Evolutionary conservation across 2,329 filamentous ascomycete species (phyloP).

Genomic region (Diaporthe citriasiana): DNA sequence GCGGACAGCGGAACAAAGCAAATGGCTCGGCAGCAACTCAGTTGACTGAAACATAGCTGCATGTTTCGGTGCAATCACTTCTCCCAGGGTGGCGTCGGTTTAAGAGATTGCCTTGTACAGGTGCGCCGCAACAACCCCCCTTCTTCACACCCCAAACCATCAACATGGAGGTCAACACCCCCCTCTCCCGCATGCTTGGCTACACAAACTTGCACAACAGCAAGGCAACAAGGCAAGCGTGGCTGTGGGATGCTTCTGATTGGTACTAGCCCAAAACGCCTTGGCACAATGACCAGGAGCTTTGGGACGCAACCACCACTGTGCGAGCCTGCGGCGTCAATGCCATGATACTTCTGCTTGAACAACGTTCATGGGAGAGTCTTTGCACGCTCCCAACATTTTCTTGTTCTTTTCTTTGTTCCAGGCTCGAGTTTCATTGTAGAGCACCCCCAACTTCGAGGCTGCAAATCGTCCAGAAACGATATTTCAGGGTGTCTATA

Average conservation of each 20-base stretch:
- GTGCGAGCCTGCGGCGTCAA: too few relatives aligned
- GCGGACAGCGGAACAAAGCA: slow-evolving; percentile 18
- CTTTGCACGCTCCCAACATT: too few relatives aligned
- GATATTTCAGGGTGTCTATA: neutral
- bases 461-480: neutral
- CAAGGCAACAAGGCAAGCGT: slow-evolving; percentile 10
- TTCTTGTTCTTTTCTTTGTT: neutral
- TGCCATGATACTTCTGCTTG: neutral
- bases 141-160: neutral
- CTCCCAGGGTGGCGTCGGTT: neutral
- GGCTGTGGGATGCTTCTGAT: neutral
- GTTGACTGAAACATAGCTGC: slow-evolving; percentile 19
- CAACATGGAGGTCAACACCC: neutral
- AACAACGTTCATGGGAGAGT: neutral
- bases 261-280: neutral
- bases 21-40: neutral
- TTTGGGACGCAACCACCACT: neutral
- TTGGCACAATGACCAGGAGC: neutral
- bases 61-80: slow-evolving; percentile 28
- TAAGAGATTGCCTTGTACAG: slow-evolving; percentile 21
- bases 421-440: neutral
- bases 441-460: neutral
- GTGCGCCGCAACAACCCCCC: neutral
- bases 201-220: slow-evolving; percentile 19
- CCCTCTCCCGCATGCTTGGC: neutral